A percentile compares a stretch with the other conserved stretches of the same genome.
Conservation (phyloP, 257 asterid genomes). For the Ehretia macrophylla region DNA sequence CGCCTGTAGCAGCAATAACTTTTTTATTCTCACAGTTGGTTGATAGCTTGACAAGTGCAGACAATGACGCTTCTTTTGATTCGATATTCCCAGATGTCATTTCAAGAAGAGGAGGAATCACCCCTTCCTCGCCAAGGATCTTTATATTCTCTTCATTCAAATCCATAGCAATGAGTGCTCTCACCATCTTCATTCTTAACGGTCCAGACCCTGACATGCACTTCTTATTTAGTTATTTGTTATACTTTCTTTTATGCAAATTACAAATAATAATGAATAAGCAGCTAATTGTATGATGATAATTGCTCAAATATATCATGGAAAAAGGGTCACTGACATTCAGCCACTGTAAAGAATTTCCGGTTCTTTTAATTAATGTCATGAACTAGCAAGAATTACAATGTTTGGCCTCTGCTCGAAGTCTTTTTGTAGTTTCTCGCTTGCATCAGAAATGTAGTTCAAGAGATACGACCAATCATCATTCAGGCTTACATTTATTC, state of each 20-base stretch:
- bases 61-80: conserved; percentile 39
- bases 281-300: too few species aligned
- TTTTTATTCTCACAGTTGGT: conserved; percentile 33
- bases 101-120: conserved; percentile 44
- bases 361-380: too few species aligned
- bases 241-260: neutral
- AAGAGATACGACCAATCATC: too few species aligned
- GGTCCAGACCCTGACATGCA: conserved; percentile 40
- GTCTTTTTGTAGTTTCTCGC: too few species aligned
- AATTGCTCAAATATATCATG: too few species aligned
- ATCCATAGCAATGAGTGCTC: conserved; percentile 35
- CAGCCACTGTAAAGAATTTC: too few species aligned
- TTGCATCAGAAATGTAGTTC: too few species aligned
- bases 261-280: too few species aligned
- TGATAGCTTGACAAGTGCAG: conserved; percentile 42
- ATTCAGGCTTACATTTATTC: too few species aligned
- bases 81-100: conserved; percentile 49
- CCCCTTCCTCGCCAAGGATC: conserved; percentile 42
- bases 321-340: too few species aligned
- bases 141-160: conserved; percentile 38
- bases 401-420: too few species aligned
- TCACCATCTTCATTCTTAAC: conserved; percentile 43
- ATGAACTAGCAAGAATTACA: too few species aligned
- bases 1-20: conserved; percentile 41
- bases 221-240: neutral